Evolutionary conservation across 495 filamentous ascomycete genomes (phyloP).

Genomic region (Trichocladium antarcticum): DNA sequence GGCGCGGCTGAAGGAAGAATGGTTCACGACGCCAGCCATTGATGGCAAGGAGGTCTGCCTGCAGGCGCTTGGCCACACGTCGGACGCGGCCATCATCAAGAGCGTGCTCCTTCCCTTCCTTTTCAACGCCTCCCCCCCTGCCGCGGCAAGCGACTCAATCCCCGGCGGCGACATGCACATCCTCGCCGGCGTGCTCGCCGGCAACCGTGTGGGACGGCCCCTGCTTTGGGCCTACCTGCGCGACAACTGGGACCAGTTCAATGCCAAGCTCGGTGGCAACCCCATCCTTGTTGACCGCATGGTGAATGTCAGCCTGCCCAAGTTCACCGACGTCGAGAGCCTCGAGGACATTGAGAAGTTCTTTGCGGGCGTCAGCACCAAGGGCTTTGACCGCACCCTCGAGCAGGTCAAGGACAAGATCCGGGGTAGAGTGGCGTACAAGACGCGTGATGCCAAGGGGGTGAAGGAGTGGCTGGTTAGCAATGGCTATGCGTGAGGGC

Average conservation of each 20-base stretch:
- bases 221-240: conserved; percentile 77
- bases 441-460: conserved; percentile 53
- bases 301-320: conserved; percentile 60
- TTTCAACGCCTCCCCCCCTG: conserved; percentile 57
- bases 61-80: conserved; percentile 61
- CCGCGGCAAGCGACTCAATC: conserved; percentile 30
- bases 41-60: conserved; percentile 85
- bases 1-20: conserved; percentile 65
- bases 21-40: conserved; percentile 63
- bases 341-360: conserved; percentile 70
- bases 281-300: conserved; percentile 82
- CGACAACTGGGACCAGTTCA: conserved; percentile 60
- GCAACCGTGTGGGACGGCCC: conserved; percentile 56
- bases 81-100: conserved; percentile 53
- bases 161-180: conserved; percentile 70
- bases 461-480: conserved; percentile 44
- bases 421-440: conserved; percentile 63
- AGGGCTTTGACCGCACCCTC: conserved; percentile 67
- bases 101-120: conserved; percentile 70
- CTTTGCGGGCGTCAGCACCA: conserved; percentile 71
- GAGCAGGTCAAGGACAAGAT: conserved; percentile 73
- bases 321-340: conserved; percentile 60
- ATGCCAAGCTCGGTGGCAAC: conserved; percentile 57
- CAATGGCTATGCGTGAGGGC: conserved; percentile 25
- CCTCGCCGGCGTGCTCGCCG: conserved; percentile 57